Percentiles rank a stretch among this genome's conserved stretches.
Evolutionary conservation across 768 basidiomycete species (phyloP).

Genomic region (Rhizopogon sp.): DNA sequence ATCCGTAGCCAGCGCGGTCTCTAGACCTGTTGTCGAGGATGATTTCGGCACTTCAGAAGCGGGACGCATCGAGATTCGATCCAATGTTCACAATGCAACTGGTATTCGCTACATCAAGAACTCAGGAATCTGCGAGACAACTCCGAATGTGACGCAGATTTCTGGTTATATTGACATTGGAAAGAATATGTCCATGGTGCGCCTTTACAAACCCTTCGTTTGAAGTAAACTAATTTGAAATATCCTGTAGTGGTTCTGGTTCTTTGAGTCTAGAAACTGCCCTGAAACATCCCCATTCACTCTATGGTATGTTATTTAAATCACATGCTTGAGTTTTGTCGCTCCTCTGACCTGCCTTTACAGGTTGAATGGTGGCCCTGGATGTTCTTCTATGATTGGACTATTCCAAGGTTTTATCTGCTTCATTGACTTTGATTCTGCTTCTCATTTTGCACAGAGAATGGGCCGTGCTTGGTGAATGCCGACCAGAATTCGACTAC

Average conservation of each 20-base stretch:
- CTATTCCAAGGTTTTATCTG: conserved; percentile 49
- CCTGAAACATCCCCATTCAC: conserved; percentile 64
- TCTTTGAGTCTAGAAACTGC: conserved; percentile 57
- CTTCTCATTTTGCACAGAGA: conserved; percentile 31
- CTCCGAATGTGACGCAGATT: conserved; percentile 51
- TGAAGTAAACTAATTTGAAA: neutral
- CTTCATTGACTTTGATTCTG: too few relatives aligned
- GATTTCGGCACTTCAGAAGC: neutral
- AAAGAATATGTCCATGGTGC: conserved; percentile 53
- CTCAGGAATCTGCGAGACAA: conserved; percentile 64
- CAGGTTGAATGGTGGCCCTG: conserved; percentile 58
- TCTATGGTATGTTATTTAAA: conserved; percentile 39
- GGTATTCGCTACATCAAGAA: conserved; percentile 46
- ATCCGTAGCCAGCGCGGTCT: neutral
- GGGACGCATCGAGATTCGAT: conserved; percentile 7
- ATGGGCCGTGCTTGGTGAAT: conserved; percentile 61
- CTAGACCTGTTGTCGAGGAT: neutral
- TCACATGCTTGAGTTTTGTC: neutral
- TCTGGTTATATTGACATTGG: conserved; percentile 61
- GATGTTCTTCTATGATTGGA: conserved; percentile 61
- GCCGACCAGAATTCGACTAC: conserved; percentile 45
- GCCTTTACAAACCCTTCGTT: conserved; percentile 1
- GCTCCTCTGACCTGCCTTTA: neutral
- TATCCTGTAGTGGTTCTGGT: conserved; percentile 74
- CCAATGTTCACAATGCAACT: conserved; percentile 16